phyloP scores from a whole-genome alignment of 2,329 filamentous ascomycete species.

The Cryphonectria nitschkei region DNA sequence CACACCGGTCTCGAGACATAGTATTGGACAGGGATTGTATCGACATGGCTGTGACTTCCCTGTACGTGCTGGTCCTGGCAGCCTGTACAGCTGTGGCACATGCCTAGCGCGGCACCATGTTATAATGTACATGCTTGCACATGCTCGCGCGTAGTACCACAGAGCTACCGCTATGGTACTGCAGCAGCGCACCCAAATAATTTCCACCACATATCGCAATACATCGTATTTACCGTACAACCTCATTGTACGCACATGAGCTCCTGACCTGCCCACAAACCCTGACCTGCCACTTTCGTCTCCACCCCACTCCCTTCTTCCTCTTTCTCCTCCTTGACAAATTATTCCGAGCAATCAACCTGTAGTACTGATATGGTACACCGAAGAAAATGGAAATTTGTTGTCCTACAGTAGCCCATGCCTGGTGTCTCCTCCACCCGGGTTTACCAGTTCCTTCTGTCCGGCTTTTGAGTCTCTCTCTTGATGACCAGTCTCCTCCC shows the following conservation, averaged over 20 bases:
- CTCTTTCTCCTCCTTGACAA: not conserved
- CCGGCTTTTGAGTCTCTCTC: not conserved
- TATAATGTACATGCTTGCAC: not conserved
- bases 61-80: not conserved
- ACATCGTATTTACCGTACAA: not conserved
- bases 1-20: not conserved
- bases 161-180: not conserved
- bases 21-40: not conserved
- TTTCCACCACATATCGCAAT: not conserved
- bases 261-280: not conserved
- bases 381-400: not conserved
- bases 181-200: not conserved
- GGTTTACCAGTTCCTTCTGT: not conserved
- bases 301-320: too few relatives aligned
- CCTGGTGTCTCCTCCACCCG: not conserved
- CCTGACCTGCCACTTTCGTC: conserved; percentile 5
- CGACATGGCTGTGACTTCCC: not conserved
- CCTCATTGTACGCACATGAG: not conserved
- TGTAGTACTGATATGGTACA: not conserved
- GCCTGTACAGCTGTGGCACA: not conserved
- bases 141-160: not conserved
- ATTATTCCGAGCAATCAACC: not conserved
- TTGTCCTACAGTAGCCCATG: not conserved
- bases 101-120: not conserved
- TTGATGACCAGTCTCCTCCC: not conserved